Conservation (phyloP, 1,284 basidiomycete species). For the Vanrija pseudolonga region DNA sequence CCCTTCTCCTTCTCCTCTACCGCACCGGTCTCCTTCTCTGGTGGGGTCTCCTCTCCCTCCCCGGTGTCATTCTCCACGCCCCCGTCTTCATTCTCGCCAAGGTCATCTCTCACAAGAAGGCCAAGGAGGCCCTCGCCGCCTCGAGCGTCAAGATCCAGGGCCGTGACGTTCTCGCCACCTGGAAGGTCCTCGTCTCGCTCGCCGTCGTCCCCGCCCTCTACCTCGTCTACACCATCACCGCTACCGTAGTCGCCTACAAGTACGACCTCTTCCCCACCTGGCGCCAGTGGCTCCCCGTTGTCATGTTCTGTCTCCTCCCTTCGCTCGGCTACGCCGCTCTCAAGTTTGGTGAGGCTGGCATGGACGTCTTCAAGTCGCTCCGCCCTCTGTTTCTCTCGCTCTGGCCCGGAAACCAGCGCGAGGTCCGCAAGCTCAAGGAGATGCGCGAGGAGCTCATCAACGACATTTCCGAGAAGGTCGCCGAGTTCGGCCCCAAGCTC, state of each 20-base stretch:
- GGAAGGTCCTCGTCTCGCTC: slow-evolving; percentile 95
- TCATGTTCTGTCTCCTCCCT: slow-evolving; percentile 73
- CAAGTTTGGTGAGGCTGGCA: slow-evolving; percentile 97
- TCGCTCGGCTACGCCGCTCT: slow-evolving; percentile 90
- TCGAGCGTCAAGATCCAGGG: slow-evolving; percentile 95
- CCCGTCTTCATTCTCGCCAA: slow-evolving; percentile 95
- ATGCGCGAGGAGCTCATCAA: slow-evolving; percentile 77
- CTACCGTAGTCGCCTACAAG: slow-evolving; percentile 70
- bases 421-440: slow-evolving; percentile 72
- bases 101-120: slow-evolving; percentile 81
- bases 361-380: slow-evolving; percentile 97
- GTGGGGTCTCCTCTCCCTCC: slow-evolving; percentile 85
- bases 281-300: slow-evolving; percentile 73
- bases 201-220: slow-evolving; percentile 88
- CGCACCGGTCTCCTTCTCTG: slow-evolving; percentile 73
- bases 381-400: slow-evolving; percentile 87
- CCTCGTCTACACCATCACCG: slow-evolving; percentile 73
- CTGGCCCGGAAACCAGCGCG: slow-evolving; percentile 84
- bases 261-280: slow-evolving; percentile 60
- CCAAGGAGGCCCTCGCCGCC: slow-evolving; percentile 94
- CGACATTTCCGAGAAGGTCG: slow-evolving; percentile 84
- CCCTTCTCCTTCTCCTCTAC: slow-evolving; percentile 78
- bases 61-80: slow-evolving; percentile 89
- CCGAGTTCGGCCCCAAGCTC: slow-evolving; percentile 77
- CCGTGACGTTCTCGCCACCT: slow-evolving; percentile 92